Conservation (phyloP, 768 basidiomycete genomes). For the Mycena chlorophos region DNA sequence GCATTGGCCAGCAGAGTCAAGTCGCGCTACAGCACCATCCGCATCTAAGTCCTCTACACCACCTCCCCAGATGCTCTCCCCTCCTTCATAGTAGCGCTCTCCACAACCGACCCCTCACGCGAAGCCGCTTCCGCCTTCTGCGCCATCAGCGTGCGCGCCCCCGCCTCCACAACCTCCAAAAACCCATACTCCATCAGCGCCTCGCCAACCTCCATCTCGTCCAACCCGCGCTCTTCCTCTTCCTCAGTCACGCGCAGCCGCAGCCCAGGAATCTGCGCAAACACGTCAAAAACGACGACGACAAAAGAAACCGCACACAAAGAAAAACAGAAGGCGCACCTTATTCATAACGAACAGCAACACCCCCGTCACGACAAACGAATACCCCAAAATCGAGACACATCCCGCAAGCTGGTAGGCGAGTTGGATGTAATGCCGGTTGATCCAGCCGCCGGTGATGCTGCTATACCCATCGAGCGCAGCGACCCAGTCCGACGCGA, state of each 20-base stretch:
- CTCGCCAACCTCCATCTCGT: constrained; percentile 12
- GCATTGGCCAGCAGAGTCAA: too few relatives aligned
- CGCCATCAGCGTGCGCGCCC: too few relatives aligned
- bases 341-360: background rate
- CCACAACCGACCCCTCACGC: too few relatives aligned
- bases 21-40: too few relatives aligned
- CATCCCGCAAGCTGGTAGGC: constrained; percentile 84
- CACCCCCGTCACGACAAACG: constrained; percentile 70
- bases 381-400: constrained; percentile 62
- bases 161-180: too few relatives aligned
- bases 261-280: constrained; percentile 13
- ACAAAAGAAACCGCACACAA: too few relatives aligned
- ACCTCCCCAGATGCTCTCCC: too few relatives aligned
- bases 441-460: constrained; percentile 85
- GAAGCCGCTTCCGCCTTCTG: too few relatives aligned
- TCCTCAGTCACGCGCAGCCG: constrained; percentile 4
- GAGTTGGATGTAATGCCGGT: constrained; percentile 78
- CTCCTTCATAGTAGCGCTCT: too few relatives aligned
- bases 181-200: constrained; percentile 13
- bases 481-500: constrained; percentile 81
- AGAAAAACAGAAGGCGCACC: too few relatives aligned
- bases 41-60: too few relatives aligned
- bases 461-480: constrained; percentile 69
- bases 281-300: too few relatives aligned
- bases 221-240: constrained; percentile 5